Conservation (phyloP, 139 green algal genomes). For the Chlamydomonas schloesseri region DNA sequence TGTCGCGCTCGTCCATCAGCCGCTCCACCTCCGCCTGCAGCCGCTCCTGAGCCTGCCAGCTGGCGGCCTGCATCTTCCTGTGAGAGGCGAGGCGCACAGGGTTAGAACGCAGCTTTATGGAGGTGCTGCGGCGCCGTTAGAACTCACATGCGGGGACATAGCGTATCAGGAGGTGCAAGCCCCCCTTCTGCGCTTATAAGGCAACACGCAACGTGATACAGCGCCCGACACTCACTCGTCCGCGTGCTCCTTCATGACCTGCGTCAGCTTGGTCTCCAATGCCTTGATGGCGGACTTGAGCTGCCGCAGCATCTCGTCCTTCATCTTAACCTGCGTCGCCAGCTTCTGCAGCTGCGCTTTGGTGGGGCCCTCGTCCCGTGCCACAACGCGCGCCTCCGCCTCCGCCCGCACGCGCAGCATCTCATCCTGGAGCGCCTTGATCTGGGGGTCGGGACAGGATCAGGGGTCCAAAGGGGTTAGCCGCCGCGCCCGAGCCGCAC, state of each 20-base stretch:
- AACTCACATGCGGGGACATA: too few species aligned
- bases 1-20: constrained; percentile 39
- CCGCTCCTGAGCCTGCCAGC: constrained; percentile 67
- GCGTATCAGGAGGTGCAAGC: too few species aligned
- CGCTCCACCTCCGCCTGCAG: constrained; percentile 49
- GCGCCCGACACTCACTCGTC: constrained; percentile 48
- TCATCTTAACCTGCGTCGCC: constrained; percentile 44
- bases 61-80: constrained; percentile 70
- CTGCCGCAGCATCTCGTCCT: constrained; percentile 68
- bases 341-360: constrained; percentile 52
- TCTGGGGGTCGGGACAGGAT: not conserved
- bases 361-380: constrained; percentile 19
- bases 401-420: not conserved
- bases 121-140: too few species aligned
- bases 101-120: too few species aligned
- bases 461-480: too few species aligned
- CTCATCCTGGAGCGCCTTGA: constrained; percentile 39
- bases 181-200: too few species aligned
- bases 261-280: constrained; percentile 56
- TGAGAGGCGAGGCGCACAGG: not conserved
- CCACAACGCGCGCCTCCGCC: not conserved
- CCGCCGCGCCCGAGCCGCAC: too few species aligned
- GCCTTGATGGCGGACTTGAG: constrained; percentile 73
- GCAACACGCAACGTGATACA: too few species aligned
- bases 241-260: constrained; percentile 45